These are phyloP conservation scores for Aspergillus neotritici DNA, from an alignment of 2,329 filamentous ascomycete genomes.

Conservation along the genomic window DNA sequence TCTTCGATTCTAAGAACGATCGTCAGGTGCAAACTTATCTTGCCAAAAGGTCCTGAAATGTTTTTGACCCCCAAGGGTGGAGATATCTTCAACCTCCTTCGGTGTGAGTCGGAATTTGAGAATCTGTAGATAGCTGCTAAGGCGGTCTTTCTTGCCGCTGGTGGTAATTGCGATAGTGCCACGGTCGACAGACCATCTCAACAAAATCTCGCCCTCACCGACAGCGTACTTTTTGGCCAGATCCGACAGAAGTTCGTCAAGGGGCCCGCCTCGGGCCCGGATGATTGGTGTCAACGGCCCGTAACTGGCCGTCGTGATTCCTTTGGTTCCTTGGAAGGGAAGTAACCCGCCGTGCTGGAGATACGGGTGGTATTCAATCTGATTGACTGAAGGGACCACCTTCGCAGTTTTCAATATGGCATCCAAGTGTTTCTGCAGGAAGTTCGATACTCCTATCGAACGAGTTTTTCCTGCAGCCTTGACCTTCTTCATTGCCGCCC, in stretches of 20 bases:
- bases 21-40: constrained; percentile 44
- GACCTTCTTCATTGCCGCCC: constrained; percentile 56
- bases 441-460: constrained; percentile 61
- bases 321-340: constrained; percentile 35
- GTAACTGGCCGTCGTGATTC: constrained; percentile 41
- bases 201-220: constrained; percentile 50
- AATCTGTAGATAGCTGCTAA: constrained; percentile 53
- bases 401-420: constrained; percentile 44
- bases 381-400: constrained; percentile 35
- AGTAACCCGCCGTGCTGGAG: constrained; percentile 42
- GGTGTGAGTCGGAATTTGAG: constrained; percentile 56
- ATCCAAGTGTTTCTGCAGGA: constrained; percentile 50
- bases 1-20: constrained; percentile 26
- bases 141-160: constrained; percentile 53
- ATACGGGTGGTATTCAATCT: constrained; percentile 41
- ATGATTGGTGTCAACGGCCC: constrained; percentile 45
- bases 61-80: constrained; percentile 44
- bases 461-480: constrained; percentile 53
- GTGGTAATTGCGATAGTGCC: constrained; percentile 57
- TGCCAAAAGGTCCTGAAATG: constrained; percentile 51
- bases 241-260: constrained; percentile 47
- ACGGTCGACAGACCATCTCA: constrained; percentile 59
- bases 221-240: constrained; percentile 59
- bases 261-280: constrained; percentile 51
- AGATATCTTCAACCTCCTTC: constrained; percentile 51